Base-by-base conservation (phyloP, 1,139 yeast genomes). In the Pichia inconspicua region DNA sequence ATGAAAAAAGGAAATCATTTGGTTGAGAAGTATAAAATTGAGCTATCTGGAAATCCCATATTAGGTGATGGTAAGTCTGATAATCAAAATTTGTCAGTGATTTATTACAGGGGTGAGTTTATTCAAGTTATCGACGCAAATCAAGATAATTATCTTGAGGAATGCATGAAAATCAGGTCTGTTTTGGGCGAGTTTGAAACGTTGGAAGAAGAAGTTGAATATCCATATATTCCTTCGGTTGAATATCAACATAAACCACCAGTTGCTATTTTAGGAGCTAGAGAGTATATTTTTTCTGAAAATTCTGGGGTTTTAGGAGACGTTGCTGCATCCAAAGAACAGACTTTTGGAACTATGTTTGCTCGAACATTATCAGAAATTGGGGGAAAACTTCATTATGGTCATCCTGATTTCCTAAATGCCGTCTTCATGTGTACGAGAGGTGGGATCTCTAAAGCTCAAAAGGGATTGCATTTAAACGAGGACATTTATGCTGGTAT, bases 401-500 rank as follows among this genome's bases (percentile, higher is more conserved):
- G 96, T 0, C 96, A 88, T 63, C 96, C 96, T 1, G 96, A 88
- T 64, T 86, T 88, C 56, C 68, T 88, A 46, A 85, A 88, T 66
- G 90, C 80, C 0, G 79, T 85, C 0, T 88, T 84, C 59, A 87
- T 88, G 96, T 80, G 87, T 0, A 88, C 96, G 0, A 69, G 96
- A 63, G 96, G 96, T 4, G 96, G 96, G 0, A 75, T 88, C 0
- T 87, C 96, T 0, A 88, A 88, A 59, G 95, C 95, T 0, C 96
- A 88, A 62, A 82, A 78, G 54, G 92, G 95, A 0, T 69, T 88
- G 34, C 96, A 88, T 64, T 69, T 88, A 55, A 88, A 88, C 63
- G 96, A 88, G 59, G 96, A 88, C 62, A 88, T 88, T 19, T 88
- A 84, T 65, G 96, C 96, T 7, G 96, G 96, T 1, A 88, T 88